Percentiles rank a stretch among this genome's conserved stretches.
Evolutionary conservation across 2,329 filamentous ascomycete genomes (phyloP).

Genomic region (Epichloe elymi): DNA sequence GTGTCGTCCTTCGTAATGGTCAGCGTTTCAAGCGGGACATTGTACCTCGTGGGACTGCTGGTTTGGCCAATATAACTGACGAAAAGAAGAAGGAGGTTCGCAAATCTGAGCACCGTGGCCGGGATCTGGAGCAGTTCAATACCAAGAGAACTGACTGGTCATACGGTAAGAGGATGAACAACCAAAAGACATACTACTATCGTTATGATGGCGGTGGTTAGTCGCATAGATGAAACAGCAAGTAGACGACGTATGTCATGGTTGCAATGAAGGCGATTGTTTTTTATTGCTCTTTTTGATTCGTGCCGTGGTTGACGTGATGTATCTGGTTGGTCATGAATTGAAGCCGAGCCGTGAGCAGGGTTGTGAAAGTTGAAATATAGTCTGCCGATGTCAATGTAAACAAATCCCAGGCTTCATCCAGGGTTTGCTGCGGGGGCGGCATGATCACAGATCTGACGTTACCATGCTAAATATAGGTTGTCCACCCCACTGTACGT

Average conservation of each 20-base stretch:
- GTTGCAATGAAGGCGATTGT: background rate
- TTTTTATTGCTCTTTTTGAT: background rate
- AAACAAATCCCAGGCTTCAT: no score
- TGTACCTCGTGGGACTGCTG: conserved; percentile 56
- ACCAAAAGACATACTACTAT: conserved; percentile 52
- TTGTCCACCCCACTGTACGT: no score
- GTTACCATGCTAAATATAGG: background rate
- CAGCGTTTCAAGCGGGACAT: conserved; percentile 37
- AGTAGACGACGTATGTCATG: conserved; percentile 1
- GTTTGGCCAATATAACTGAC: conserved; percentile 68
- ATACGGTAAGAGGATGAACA: conserved; percentile 61
- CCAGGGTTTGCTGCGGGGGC: background rate
- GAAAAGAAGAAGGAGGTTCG: conserved; percentile 57
- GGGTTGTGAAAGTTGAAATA: no score
- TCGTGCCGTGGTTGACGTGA: background rate
- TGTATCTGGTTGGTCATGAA: no score
- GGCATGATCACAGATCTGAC: background rate
- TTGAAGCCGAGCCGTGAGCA: background rate
- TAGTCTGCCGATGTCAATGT: no score
- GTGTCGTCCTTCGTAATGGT: conserved; percentile 6
- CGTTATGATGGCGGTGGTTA: conserved; percentile 32
- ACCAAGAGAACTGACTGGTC: conserved; percentile 53
- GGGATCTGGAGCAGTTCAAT: conserved; percentile 49
- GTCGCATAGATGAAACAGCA: conserved; percentile 4
- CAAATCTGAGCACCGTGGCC: conserved; percentile 54